Conservation (phyloP, 2,329 filamentous ascomycete genomes). For the Phialophora tarda region DNA sequence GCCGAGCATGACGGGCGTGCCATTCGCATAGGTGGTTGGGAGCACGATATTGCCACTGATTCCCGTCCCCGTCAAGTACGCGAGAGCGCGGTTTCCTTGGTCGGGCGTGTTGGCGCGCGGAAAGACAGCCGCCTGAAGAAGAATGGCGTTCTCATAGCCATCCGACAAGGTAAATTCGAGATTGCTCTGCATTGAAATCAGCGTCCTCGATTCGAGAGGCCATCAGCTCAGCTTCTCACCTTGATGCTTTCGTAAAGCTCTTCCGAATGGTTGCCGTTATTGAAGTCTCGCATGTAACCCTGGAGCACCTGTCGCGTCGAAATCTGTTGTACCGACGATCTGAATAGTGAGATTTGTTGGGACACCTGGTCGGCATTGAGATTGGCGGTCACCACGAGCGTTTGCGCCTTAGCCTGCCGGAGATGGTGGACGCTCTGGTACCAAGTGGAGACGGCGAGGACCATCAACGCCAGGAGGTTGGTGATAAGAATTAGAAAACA, state of each 20-base stretch:
- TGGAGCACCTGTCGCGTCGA: slow-evolving; percentile 66
- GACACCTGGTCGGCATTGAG: slow-evolving; percentile 82
- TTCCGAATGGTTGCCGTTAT: slow-evolving; percentile 56
- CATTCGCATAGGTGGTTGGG: slow-evolving; percentile 65
- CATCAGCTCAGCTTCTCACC: not conserved
- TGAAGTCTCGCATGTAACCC: slow-evolving; percentile 55
- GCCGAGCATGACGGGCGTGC: slow-evolving; percentile 65
- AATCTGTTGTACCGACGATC: slow-evolving; percentile 74
- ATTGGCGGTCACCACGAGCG: slow-evolving; percentile 77
- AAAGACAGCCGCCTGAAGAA: slow-evolving; percentile 73
- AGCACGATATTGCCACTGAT: slow-evolving; percentile 55
- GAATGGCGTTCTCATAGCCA: slow-evolving; percentile 59
- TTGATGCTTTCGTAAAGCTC: slow-evolving; percentile 30
- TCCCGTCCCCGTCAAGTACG: slow-evolving; percentile 66
- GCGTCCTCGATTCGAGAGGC: not conserved
- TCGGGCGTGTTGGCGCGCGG: slow-evolving; percentile 68
- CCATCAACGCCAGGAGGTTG: slow-evolving; percentile 73
- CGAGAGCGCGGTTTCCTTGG: slow-evolving; percentile 54
- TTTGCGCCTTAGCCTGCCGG: slow-evolving; percentile 52
- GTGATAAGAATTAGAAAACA: slow-evolving; percentile 76
- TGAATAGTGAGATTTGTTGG: slow-evolving; percentile 76
- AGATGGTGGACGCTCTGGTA: slow-evolving; percentile 16
- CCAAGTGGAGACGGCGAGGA: slow-evolving; percentile 71
- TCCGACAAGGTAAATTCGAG: slow-evolving; percentile 67
- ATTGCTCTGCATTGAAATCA: slow-evolving; percentile 48